Percentiles rank a stretch among this genome's conserved stretches.
phyloP scores from a whole-genome alignment of 2,329 filamentous ascomycete species.

The Coniella lustricola region DNA sequence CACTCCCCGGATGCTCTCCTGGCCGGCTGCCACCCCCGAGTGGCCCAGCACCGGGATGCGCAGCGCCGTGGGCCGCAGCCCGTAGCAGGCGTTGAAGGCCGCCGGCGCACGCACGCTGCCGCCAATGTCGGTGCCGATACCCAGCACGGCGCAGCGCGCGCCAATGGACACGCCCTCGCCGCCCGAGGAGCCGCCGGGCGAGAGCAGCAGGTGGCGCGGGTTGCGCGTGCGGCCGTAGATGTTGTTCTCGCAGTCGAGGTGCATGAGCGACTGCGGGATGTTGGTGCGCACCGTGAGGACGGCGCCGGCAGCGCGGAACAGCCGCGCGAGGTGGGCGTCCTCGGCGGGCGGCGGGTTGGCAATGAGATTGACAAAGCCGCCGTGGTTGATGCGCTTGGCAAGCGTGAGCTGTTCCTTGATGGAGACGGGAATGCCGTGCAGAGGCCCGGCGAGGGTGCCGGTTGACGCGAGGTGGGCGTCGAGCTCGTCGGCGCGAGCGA shows the following conservation, averaged over 20 bases:
- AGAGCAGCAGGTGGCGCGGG: conserved; percentile 31
- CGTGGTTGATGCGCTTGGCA: conserved; percentile 18
- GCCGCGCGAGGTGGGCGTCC: conserved; percentile 26
- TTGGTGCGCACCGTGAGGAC: conserved; percentile 37
- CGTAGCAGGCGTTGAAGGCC: conserved; percentile 14
- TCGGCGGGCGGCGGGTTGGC: conserved; percentile 15
- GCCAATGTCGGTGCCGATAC: conserved; percentile 17
- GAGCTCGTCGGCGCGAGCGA: conserved; percentile 30
- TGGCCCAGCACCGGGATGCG: not conserved
- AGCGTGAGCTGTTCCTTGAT: conserved; percentile 20
- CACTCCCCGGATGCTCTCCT: conserved; percentile 7
- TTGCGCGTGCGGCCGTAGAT: conserved; percentile 33
- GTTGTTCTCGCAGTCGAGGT: conserved; percentile 28
- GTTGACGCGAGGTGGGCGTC: conserved; percentile 32
- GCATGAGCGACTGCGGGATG: conserved; percentile 33
- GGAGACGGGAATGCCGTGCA: conserved; percentile 27
- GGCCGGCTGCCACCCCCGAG: not conserved
- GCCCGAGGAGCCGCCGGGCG: conserved; percentile 35
- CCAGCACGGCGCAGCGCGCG: conserved; percentile 31
- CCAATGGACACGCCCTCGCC: conserved; percentile 34
- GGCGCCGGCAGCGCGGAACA: conserved; percentile 30
- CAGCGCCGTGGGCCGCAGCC: conserved; percentile 12
- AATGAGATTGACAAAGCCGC: conserved; percentile 28
- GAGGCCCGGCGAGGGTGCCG: conserved; percentile 40
- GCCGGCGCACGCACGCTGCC: conserved; percentile 14